These are phyloP conservation scores for Solanum tarapatanum DNA, from an alignment of 257 asterid species.

Conservation along the genomic window DNA sequence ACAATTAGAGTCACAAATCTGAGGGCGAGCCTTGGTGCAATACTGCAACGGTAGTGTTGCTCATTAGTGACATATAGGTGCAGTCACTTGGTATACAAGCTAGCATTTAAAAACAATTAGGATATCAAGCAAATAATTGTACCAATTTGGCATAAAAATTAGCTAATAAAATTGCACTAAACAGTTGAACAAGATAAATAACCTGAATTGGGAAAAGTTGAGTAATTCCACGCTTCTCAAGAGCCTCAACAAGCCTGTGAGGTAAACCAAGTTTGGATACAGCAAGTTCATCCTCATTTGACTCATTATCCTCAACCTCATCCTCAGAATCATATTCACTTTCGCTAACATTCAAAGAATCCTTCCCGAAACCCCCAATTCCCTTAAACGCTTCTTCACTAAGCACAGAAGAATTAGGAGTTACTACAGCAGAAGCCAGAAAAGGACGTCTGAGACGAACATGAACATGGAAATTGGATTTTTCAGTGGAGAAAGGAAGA, in stretches of 20 bases:
- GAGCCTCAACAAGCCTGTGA: constrained; percentile 57
- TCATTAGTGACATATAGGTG: neutral
- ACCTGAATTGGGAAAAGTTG: constrained; percentile 87
- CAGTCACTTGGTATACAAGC: neutral
- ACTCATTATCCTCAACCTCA: constrained; percentile 12
- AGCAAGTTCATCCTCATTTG: constrained; percentile 39
- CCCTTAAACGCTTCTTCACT: constrained; percentile 88
- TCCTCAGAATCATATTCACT: constrained; percentile 30
- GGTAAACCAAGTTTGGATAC: constrained; percentile 66
- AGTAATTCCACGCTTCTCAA: constrained; percentile 69
- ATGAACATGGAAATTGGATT: constrained; percentile 15
- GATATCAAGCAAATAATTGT: neutral
- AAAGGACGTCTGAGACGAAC: constrained; percentile 18
- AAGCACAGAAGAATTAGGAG: constrained; percentile 65
- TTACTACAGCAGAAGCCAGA: constrained; percentile 51
- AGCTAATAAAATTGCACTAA: neutral
- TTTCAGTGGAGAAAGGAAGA: constrained; percentile 35
- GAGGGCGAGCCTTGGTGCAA: neutral
- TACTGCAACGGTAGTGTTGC: neutral
- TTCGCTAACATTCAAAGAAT: constrained; percentile 28
- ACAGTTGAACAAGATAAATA: neutral
- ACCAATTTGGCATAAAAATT: neutral
- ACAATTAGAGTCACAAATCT: neutral
- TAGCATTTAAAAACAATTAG: neutral
- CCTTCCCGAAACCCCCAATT: constrained; percentile 48